These are phyloP conservation scores for Cladosporium colombiae DNA, from an alignment of 2,329 filamentous ascomycete genomes.

Conservation along the genomic window DNA sequence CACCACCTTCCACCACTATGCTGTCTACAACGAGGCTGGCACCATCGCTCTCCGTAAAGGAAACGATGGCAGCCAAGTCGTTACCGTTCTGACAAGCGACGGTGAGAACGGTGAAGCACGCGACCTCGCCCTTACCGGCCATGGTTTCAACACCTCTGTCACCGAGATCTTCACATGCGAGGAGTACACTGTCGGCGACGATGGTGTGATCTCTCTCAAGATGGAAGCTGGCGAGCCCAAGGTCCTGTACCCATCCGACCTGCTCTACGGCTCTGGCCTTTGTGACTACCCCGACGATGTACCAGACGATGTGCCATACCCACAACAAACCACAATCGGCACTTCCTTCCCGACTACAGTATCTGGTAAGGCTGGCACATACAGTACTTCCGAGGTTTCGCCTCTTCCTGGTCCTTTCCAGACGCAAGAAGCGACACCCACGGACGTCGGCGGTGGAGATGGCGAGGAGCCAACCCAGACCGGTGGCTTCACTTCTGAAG, in stretches of 20 bases:
- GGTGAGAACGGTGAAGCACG: conserved; percentile 37
- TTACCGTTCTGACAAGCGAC: conserved; percentile 48
- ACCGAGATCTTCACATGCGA: conserved; percentile 40
- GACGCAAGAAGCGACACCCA: not conserved
- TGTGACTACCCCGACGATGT: conserved; percentile 25
- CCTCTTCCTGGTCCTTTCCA: conserved; percentile 16
- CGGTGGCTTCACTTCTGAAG: conserved; percentile 3
- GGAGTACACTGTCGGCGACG: conserved; percentile 29
- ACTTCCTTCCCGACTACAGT: conserved; percentile 14
- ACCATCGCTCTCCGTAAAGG: conserved; percentile 51
- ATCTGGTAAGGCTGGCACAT: conserved; percentile 5
- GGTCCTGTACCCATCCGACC: conserved; percentile 34
- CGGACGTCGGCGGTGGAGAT: not conserved
- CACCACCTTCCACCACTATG: conserved; percentile 43
- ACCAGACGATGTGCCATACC: conserved; percentile 13
- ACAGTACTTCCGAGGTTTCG: conserved; percentile 1
- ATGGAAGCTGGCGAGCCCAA: conserved; percentile 41
- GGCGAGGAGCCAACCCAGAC: not conserved
- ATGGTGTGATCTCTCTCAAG: conserved; percentile 33
- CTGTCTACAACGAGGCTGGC: conserved; percentile 47
- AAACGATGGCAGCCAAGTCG: conserved; percentile 41
- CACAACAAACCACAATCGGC: conserved; percentile 12
- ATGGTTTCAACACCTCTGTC: conserved; percentile 35
- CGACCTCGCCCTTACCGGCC: conserved; percentile 38
- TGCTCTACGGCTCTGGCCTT: conserved; percentile 30